These are phyloP conservation scores for Trichophaea hybrida DNA, from an alignment of 2,329 filamentous ascomycete species.

Conservation along the genomic window DNA sequence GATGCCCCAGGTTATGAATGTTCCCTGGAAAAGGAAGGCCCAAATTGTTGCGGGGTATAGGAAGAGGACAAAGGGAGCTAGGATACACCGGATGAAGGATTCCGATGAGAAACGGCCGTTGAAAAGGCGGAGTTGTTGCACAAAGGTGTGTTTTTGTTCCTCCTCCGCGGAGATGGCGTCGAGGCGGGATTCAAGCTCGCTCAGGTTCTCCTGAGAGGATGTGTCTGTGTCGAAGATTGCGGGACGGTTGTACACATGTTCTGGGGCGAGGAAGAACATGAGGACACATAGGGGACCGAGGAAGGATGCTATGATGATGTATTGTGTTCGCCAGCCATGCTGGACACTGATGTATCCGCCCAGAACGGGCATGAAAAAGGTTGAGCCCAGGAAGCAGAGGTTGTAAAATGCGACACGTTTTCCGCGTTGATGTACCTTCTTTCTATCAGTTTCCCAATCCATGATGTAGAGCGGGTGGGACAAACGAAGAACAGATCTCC, in stretches of 20 bases:
- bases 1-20: slow-evolving; percentile 23
- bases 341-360: slow-evolving; percentile 38
- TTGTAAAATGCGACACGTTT: slow-evolving; percentile 36
- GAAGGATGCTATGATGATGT: slow-evolving; percentile 40
- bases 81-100: slow-evolving; percentile 15
- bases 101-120: slow-evolving; percentile 23
- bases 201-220: slow-evolving; percentile 6
- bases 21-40: slow-evolving; percentile 22
- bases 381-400: slow-evolving; percentile 35
- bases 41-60: slow-evolving; percentile 23
- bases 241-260: slow-evolving; percentile 29
- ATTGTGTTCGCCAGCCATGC: slow-evolving; percentile 37
- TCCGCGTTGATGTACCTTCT: slow-evolving; percentile 41
- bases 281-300: slow-evolving; percentile 37
- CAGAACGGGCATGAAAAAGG: slow-evolving; percentile 42
- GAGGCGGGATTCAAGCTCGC: slow-evolving; percentile 11
- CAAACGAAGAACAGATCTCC: slow-evolving; percentile 45
- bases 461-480: neutral
- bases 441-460: slow-evolving; percentile 22
- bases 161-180: neutral
- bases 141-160: slow-evolving; percentile 18
- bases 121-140: slow-evolving; percentile 18
- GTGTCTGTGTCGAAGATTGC: slow-evolving; percentile 22
- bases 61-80: slow-evolving; percentile 17
- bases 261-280: slow-evolving; percentile 38